phyloP scores from a whole-genome alignment of 805 yeast species.

The Alloascoidea africana region DNA sequence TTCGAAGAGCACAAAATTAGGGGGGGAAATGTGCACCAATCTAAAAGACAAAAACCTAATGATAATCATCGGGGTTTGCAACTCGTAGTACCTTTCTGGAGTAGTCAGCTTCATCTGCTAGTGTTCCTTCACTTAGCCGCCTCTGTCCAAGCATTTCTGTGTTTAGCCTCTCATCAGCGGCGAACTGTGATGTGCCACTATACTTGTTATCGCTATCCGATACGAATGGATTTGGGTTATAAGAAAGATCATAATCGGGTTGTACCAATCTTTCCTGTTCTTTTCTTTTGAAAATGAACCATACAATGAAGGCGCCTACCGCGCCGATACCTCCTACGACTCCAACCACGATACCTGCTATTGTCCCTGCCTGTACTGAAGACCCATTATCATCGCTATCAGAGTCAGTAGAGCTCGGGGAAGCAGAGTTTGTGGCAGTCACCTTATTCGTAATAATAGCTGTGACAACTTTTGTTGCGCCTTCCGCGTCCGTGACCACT shows the following conservation, averaged over 20 bases:
- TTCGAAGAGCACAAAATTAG: no score
- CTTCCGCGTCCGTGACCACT: neutral
- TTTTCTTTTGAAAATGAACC: conserved; percentile 20
- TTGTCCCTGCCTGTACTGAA: conserved; percentile 27
- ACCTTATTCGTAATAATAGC: neutral
- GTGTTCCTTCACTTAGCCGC: conserved; percentile 70
- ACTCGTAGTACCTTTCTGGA: conserved; percentile 70
- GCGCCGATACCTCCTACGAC: conserved; percentile 28
- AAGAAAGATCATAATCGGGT: conserved; percentile 1
- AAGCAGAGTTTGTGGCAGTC: neutral
- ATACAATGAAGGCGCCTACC: conserved; percentile 23
- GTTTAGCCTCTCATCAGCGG: conserved; percentile 50
- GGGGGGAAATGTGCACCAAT: no score
- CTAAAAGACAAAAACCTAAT: no score
- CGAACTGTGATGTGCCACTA: conserved; percentile 11
- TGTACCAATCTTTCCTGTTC: conserved; percentile 3
- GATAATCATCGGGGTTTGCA: conserved; percentile 75
- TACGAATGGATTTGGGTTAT: conserved; percentile 14
- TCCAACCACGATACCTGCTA: conserved; percentile 49
- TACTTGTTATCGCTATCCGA: conserved; percentile 13
- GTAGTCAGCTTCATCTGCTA: conserved; percentile 78
- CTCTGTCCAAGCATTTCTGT: conserved; percentile 74
- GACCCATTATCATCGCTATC: no score
- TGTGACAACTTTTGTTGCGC: neutral
- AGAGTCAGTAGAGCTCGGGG: neutral